These are phyloP conservation scores for Gaeumannomyces sp. DNA, from an alignment of 2,329 filamentous ascomycete species.

Conservation along the genomic window DNA sequence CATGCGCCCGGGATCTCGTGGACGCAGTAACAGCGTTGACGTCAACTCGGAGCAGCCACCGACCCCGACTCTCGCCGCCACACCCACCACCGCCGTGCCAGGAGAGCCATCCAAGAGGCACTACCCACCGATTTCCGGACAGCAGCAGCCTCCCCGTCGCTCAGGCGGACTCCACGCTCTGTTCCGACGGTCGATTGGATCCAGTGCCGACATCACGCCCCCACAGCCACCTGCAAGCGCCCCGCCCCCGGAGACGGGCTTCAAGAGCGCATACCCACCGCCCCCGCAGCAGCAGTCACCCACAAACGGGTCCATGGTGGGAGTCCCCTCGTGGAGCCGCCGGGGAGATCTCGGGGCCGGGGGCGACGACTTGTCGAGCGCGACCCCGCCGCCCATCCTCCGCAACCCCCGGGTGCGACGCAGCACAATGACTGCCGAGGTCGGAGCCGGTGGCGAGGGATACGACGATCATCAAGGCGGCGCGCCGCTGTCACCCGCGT, in stretches of 20 bases:
- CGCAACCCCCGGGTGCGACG: conserved; percentile 28
- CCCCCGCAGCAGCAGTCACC: conserved; percentile 9
- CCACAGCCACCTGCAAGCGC: conserved; percentile 18
- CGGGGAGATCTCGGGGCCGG: conserved; percentile 22
- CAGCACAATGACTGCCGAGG: not conserved
- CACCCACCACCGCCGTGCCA: conserved; percentile 6
- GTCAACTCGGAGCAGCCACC: conserved; percentile 12
- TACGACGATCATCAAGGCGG: not conserved
- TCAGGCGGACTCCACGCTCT: conserved; percentile 41
- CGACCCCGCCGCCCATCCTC: conserved; percentile 52
- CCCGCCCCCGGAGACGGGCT: conserved; percentile 19
- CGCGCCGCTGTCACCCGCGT: conserved; percentile 2
- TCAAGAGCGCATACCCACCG: conserved; percentile 11
- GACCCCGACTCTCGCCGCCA: conserved; percentile 6
- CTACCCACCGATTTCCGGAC: conserved; percentile 45
- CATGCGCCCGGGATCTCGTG: conserved; percentile 9
- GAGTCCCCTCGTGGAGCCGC: conserved; percentile 34
- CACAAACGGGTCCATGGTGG: conserved; percentile 22
- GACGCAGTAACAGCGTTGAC: conserved; percentile 19
- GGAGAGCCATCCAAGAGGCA: conserved; percentile 25
- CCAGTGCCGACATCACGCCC: conserved; percentile 17
- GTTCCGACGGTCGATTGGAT: conserved; percentile 39
- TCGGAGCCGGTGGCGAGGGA: not conserved
- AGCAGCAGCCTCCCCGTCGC: conserved; percentile 31
- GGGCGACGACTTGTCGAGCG: conserved; percentile 40